Evolutionary conservation across 1,284 basidiomycete genomes (phyloP).

Genomic region (Ceratobasidium sp.): DNA sequence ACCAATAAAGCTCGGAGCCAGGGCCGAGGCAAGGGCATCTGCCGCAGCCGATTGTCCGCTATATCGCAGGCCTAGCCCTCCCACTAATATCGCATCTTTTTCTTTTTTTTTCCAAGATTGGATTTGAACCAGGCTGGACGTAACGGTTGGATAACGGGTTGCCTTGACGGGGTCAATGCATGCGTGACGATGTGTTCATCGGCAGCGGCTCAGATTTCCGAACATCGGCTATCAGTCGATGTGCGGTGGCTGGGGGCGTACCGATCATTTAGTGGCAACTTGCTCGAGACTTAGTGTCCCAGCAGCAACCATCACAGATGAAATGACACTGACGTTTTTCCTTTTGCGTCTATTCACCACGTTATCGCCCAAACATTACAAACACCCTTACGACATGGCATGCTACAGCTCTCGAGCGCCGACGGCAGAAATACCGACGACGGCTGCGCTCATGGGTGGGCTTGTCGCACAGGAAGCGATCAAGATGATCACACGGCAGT

Average conservation of each 20-base stretch:
- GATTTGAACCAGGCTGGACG: not conserved
- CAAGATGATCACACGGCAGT: slow-evolving; percentile 97
- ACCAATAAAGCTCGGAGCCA: not conserved
- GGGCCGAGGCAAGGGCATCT: not conserved
- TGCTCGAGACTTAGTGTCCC: not conserved
- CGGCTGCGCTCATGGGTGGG: slow-evolving; percentile 91
- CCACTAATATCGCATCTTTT: slow-evolving; percentile 3
- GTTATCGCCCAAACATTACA: slow-evolving; percentile 39
- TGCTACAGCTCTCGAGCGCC: slow-evolving; percentile 76
- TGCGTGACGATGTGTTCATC: not conserved
- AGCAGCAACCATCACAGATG: not conserved
- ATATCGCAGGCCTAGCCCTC: not conserved
- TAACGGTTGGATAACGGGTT: not conserved
- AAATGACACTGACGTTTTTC: not conserved
- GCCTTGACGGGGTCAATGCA: not conserved
- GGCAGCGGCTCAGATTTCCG: slow-evolving; percentile 1
- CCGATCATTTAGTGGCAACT: not conserved
- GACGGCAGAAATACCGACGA: slow-evolving; percentile 88
- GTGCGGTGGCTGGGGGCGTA: not conserved
- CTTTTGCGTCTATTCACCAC: not conserved
- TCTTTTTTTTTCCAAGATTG: not conserved
- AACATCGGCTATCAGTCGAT: not conserved
- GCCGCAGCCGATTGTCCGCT: slow-evolving; percentile 5
- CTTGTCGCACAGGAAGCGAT: slow-evolving; percentile 97
- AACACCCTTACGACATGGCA: slow-evolving; percentile 1